Conservation (phyloP, 2,329 filamentous ascomycete species). For the Xylariaceae sp. region DNA sequence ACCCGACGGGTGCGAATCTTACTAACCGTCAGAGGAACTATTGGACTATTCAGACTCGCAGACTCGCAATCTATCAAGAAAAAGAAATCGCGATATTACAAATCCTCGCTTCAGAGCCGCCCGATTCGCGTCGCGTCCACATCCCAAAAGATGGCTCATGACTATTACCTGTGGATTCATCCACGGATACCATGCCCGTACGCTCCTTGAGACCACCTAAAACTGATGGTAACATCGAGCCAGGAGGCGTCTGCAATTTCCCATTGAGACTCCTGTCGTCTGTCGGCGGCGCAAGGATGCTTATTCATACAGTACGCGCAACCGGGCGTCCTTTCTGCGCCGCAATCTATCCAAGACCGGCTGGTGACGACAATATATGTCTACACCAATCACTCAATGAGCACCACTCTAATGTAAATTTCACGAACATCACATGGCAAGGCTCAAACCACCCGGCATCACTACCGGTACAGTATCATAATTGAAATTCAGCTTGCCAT, state of each 20-base stretch:
- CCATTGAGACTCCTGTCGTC: too few relatives aligned
- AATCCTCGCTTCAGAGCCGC: too few relatives aligned
- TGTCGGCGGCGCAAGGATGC: background rate
- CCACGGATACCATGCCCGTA: background rate
- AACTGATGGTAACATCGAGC: background rate
- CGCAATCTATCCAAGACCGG: background rate
- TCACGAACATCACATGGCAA: background rate
- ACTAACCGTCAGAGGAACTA: too few relatives aligned
- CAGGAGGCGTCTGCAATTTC: background rate
- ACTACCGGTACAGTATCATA: too few relatives aligned
- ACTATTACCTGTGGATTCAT: too few relatives aligned
- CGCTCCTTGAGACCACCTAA: background rate
- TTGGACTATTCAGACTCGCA: too few relatives aligned
- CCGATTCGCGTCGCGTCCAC: too few relatives aligned
- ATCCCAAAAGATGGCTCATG: too few relatives aligned
- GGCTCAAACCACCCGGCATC: too few relatives aligned
- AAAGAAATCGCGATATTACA: too few relatives aligned
- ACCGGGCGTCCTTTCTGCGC: background rate
- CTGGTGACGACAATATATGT: background rate
- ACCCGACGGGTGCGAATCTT: background rate
- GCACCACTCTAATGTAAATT: background rate
- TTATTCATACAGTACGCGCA: background rate
- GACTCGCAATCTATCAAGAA: too few relatives aligned
- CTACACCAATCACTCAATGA: background rate
- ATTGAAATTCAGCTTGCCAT: too few relatives aligned